These are phyloP conservation scores for Globisporangium lucens DNA, from an alignment of 352 stramenopile species.

Conservation along the genomic window DNA sequence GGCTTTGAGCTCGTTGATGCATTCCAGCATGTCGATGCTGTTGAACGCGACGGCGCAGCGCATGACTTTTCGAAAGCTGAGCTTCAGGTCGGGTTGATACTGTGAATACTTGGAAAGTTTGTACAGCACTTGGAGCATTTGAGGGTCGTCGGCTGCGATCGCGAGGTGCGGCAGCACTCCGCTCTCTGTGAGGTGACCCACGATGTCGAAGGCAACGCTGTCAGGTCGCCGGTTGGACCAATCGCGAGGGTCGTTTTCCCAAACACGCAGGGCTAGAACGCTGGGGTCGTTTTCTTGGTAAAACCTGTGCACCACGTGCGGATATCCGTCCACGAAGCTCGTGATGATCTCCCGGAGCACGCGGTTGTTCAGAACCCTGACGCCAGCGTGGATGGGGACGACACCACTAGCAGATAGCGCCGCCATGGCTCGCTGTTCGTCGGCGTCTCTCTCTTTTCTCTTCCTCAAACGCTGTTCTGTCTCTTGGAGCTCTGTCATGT, in stretches of 20 bases:
- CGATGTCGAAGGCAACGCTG: no score
- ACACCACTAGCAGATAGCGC: no score
- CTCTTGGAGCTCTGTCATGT: no score
- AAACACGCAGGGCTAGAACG: background rate
- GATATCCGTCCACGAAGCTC: background rate
- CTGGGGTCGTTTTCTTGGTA: background rate
- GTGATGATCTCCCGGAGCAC: conserved; percentile 4
- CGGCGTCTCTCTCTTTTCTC: no score
- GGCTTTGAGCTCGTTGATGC: background rate
- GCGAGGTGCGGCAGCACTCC: conserved; percentile 8
- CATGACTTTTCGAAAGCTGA: background rate
- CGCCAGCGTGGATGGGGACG: no score
- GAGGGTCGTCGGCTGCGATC: background rate
- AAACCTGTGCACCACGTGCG: background rate
- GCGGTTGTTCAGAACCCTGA: no score
- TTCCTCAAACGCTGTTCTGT: no score
- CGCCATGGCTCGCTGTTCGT: no score
- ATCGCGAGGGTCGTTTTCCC: no score
- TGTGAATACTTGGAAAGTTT: background rate
- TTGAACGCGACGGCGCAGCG: conserved; percentile 8
- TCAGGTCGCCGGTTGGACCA: no score
- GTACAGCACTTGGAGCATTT: conserved; percentile 4
- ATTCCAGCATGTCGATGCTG: conserved; percentile 1
- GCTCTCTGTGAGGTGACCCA: background rate
- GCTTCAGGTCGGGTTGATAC: background rate